Base-by-base conservation (phyloP, 768 basidiomycete genomes). In the Podaxis sp. region DNA sequence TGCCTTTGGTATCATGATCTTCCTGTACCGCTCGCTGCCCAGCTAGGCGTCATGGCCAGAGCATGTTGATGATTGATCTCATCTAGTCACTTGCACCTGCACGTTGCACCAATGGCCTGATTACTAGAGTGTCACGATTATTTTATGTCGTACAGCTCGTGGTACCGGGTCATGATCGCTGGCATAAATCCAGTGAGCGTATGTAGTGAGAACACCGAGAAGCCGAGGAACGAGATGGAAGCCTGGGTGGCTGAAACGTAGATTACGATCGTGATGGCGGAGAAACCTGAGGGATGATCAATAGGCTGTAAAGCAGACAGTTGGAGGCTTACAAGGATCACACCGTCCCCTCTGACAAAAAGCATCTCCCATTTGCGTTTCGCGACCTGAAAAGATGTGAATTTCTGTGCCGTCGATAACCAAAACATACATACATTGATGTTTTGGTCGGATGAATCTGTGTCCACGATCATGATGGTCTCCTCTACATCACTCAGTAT, bases 401-500 rank as follows among this genome's bases (percentile, higher is more conserved):
- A 28, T 61, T 44, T 16, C 18, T 35, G 14, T 42, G 23, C 14
- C 4, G 23, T 21, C 21, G 50, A 13, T 21, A 7, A 67, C 78
- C 58, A 69, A 89, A 89, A 67, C 90, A 9, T 94, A 86, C 23
- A 85, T 82, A 1, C 82, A 82, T 55, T 83, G 79, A 2, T 77
- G 78, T 59, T 82, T 80, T 6, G 79, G 74, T 10, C 76, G 84
- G 46, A 82, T 82, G 59, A 48, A 37, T 95, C 94, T n/a, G 82
- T 76, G 65, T 98, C 95, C n/a, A 98, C 93, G 63, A 97, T 81
- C 85, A 95, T 91, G 63, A 98, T 93, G 2, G 90, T 95, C 77
- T 99, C 97, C 71, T 98, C 96, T 14, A 98, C 97, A 70, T 98
- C 93, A 68, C 93, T 95, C 67, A 99, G 81, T 64, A 99, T 97